Conservation (phyloP, 768 basidiomycete species). For the Pleurotus platypus region DNA sequence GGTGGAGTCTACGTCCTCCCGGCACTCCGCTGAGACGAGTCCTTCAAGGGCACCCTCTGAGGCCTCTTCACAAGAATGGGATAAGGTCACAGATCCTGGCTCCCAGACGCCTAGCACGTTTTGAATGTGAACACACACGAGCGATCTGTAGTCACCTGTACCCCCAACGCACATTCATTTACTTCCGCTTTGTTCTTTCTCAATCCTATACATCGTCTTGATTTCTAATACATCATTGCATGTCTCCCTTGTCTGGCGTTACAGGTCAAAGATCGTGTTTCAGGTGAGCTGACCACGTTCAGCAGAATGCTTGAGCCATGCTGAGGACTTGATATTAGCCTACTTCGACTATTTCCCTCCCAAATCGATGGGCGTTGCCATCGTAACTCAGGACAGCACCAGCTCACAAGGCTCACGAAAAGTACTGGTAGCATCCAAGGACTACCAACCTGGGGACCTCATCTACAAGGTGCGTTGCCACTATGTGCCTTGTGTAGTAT, state of each 20-base stretch:
- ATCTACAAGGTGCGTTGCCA: conserved; percentile 63
- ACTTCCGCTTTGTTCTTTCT: conserved; percentile 19
- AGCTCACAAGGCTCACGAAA: conserved; percentile 36
- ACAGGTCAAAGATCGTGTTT: conserved; percentile 63
- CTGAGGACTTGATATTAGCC: conserved; percentile 37
- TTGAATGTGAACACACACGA: conserved; percentile 1
- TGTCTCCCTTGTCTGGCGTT: conserved; percentile 14
- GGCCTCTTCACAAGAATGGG: conserved; percentile 89
- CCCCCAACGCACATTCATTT: conserved; percentile 3
- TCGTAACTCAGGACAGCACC: conserved; percentile 14
- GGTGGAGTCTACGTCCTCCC: conserved; percentile 26
- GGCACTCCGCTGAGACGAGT: conserved; percentile 40
- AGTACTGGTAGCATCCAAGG: conserved; percentile 60
- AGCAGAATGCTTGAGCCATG: conserved; percentile 3
- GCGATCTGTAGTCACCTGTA: conserved; percentile 7
- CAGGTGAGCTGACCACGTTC: conserved; percentile 58
- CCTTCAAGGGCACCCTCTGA: conserved; percentile 75
- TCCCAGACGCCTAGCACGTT: conserved; percentile 36
- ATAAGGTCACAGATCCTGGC: conserved; percentile 77
- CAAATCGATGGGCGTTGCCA: conserved; percentile 62
- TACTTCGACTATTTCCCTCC: conserved; percentile 81
- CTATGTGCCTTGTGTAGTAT: neutral
- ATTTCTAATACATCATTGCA: conserved; percentile 58
- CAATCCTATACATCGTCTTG: conserved; percentile 11
- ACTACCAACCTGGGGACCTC: conserved; percentile 65